Evolutionary conservation across 257 asterid species (phyloP).

Genomic region (Capsicum pubescens): DNA sequence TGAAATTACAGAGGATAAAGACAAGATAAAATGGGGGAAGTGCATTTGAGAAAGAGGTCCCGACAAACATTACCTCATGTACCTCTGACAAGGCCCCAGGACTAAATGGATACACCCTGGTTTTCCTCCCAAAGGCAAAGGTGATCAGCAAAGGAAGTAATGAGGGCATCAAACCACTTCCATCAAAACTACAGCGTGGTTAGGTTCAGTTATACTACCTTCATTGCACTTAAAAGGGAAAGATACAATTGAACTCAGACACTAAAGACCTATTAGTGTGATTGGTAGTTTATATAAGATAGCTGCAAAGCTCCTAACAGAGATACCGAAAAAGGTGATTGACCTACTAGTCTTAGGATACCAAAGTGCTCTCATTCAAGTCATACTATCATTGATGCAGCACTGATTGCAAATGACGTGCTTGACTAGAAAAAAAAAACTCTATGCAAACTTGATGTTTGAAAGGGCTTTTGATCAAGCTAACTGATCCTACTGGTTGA

Average conservation of each 20-base stretch:
- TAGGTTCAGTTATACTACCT: neutral
- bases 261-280: neutral
- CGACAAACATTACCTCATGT: neutral
- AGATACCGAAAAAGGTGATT: neutral
- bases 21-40: neutral
- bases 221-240: neutral
- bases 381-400: neutral
- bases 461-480: neutral
- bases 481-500: neutral
- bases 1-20: neutral
- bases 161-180: neutral
- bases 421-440: neutral
- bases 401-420: neutral
- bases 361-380: neutral
- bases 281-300: slow-evolving; percentile 1
- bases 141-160: neutral
- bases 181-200: neutral
- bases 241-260: neutral
- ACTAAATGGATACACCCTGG: neutral
- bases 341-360: neutral
- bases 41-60: neutral
- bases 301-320: neutral
- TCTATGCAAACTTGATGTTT: neutral
- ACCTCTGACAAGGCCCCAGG: neutral
- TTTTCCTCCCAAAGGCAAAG: neutral